phyloP scores from a whole-genome alignment of 768 basidiomycete species.

The Pulveroboletus sp. region DNA sequence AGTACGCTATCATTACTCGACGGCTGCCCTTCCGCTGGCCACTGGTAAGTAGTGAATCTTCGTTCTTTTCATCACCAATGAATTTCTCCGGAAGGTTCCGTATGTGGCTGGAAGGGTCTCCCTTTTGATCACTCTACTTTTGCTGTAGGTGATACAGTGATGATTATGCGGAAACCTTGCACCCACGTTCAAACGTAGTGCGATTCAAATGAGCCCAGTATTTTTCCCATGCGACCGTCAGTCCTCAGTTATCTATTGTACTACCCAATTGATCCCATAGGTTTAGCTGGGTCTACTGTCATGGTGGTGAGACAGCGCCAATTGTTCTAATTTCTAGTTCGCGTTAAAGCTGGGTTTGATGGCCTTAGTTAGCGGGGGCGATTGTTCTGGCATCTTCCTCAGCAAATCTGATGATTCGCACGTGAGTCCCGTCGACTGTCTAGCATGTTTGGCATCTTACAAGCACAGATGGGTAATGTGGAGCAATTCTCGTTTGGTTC shows the following conservation, averaged over 20 bases:
- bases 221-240: slow-evolving; percentile 7
- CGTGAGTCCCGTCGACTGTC: slow-evolving; percentile 1
- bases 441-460: not conserved
- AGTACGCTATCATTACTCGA: slow-evolving; percentile 18
- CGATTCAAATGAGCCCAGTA: not conserved
- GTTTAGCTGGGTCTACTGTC: not conserved
- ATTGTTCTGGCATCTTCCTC: slow-evolving; percentile 11
- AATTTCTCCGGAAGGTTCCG: slow-evolving; percentile 5
- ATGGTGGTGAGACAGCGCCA: slow-evolving; percentile 3
- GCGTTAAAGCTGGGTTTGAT: not conserved
- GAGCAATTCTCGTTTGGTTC: slow-evolving; percentile 6
- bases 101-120: slow-evolving; percentile 11
- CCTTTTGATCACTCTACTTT: slow-evolving; percentile 2
- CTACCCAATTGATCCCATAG: not conserved
- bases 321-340: not conserved
- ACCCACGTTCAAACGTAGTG: slow-evolving; percentile 2
- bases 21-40: slow-evolving; percentile 23
- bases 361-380: slow-evolving; percentile 8
- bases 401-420: slow-evolving; percentile 17
- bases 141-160: not conserved
- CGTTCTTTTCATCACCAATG: not conserved
- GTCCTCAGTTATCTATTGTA: not conserved
- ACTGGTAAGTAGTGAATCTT: slow-evolving; percentile 15
- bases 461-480: slow-evolving; percentile 16
- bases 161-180: not conserved